Conservation (phyloP, 106 monocot species). For the Apostasia ramifera region DNA sequence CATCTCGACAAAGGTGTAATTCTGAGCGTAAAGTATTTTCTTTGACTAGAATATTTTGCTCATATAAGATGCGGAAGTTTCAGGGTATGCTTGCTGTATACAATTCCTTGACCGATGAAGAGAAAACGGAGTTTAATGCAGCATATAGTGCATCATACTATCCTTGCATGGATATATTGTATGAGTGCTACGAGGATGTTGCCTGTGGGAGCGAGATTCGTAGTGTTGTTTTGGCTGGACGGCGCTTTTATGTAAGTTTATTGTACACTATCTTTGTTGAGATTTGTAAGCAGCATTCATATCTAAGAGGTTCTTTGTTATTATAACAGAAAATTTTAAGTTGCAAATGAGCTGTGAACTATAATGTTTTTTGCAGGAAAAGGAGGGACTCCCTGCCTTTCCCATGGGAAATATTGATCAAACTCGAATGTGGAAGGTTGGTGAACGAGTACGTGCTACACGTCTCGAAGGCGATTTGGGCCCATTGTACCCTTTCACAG, state of each 20-base stretch:
- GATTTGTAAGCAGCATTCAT: neutral
- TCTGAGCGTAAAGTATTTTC: neutral
- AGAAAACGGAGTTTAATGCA: conserved; percentile 71
- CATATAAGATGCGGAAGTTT: neutral
- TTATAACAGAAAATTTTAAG: neutral
- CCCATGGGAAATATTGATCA: conserved; percentile 95
- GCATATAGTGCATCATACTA: conserved; percentile 82
- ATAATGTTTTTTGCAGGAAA: conserved; percentile 37
- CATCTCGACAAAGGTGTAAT: conserved; percentile 70
- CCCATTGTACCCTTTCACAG: conserved; percentile 82
- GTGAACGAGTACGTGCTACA: conserved; percentile 61
- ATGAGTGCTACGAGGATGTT: conserved; percentile 87
- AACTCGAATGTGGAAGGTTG: conserved; percentile 90
- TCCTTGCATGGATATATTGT: conserved; percentile 89
- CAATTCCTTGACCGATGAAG: conserved; percentile 67
- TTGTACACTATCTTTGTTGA: neutral
- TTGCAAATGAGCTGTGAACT: neutral
- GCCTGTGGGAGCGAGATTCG: conserved; percentile 78
- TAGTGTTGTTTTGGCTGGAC: conserved; percentile 82
- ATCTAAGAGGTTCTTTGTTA: neutral
- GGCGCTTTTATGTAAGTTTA: conserved; percentile 61
- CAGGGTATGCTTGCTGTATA: conserved; percentile 89
- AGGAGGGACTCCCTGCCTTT: conserved; percentile 84
- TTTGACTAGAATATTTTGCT: neutral
- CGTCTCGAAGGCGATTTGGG: conserved; percentile 66